phyloP scores from a whole-genome alignment of 768 basidiomycete genomes.

The Suillus subalutaceus region DNA sequence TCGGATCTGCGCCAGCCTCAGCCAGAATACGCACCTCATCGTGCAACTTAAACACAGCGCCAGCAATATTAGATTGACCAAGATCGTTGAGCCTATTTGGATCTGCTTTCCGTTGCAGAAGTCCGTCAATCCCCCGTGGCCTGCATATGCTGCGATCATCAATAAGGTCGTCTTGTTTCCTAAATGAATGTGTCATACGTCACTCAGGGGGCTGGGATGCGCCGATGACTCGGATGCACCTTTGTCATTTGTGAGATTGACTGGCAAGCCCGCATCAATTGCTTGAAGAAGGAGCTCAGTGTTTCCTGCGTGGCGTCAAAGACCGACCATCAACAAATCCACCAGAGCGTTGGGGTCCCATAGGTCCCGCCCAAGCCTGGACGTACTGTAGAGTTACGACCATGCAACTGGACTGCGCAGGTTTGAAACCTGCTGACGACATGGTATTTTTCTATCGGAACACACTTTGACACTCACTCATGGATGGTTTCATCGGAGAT shows the following conservation, averaged over 20 bases:
- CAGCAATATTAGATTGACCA: constrained; percentile 73
- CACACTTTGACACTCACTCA: too few relatives aligned
- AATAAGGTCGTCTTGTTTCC: constrained; percentile 67
- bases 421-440: too few relatives aligned
- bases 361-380: too few relatives aligned
- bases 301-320: constrained; percentile 75
- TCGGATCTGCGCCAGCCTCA: constrained; percentile 59
- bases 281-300: constrained; percentile 57
- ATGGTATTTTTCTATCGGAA: too few relatives aligned
- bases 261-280: constrained; percentile 68
- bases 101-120: constrained; percentile 63
- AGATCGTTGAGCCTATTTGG: constrained; percentile 71
- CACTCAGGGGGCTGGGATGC: not conserved
- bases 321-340: too few relatives aligned
- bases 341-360: too few relatives aligned
- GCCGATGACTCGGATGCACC: constrained; percentile 40
- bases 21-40: constrained; percentile 59
- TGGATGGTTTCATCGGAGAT: too few relatives aligned
- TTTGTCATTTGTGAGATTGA: constrained; percentile 73
- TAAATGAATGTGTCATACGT: constrained; percentile 23
- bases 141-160: constrained; percentile 78
- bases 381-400: too few relatives aligned
- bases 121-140: constrained; percentile 53
- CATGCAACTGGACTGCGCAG: too few relatives aligned
- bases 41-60: constrained; percentile 76